Evolutionary conservation across 371 early-diverging fungal genomes (phyloP), one percentile per base, ranked within the genome.

Genomic region (Mucor racemosus): DNA sequence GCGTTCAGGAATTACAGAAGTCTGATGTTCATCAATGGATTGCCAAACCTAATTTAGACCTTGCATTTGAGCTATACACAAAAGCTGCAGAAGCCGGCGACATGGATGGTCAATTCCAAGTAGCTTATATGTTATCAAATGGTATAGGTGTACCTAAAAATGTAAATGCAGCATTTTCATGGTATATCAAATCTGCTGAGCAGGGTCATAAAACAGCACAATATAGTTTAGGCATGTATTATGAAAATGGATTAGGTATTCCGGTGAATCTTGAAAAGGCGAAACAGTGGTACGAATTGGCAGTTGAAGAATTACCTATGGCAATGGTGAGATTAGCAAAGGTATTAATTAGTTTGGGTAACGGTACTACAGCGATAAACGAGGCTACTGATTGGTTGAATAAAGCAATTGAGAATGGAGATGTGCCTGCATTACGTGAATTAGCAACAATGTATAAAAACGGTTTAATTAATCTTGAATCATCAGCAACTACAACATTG

Each of bases 161-260:
- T 66, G 58, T 62, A 6, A 38, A 50, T 33, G 72, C 72, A 19
- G 87, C 89, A 3, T 74, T 84, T 54, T 35, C 72, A 3, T 88
- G 85, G 85, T 87, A 82, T 58, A 48, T 41, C 8, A 73, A 73
- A 56, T 81, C 89, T 34, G 86, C 87, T 6, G 71, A 78, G 10
- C 68, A 76, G 33, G 83, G 86, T 3, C 71, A 85, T 66, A 55
- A 68, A 7, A 61, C 63, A 14, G 83, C 87, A 11, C 80, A 76
- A 48, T 66, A 73, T 33, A 70, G 77, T 42, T 63, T 84, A 19
- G 84, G 86, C 48, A 67, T 80, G 15, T 78, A 82, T 42, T 79
- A 83, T 39, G 67, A 74, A 14, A 67, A 86, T 38, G 86, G 88
- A 9, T 62, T 75, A 13, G 72, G 62, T 7, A 65, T 76, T 2